Conservation (phyloP, 1,284 basidiomycete genomes). For the Naganishia cerealis region DNA sequence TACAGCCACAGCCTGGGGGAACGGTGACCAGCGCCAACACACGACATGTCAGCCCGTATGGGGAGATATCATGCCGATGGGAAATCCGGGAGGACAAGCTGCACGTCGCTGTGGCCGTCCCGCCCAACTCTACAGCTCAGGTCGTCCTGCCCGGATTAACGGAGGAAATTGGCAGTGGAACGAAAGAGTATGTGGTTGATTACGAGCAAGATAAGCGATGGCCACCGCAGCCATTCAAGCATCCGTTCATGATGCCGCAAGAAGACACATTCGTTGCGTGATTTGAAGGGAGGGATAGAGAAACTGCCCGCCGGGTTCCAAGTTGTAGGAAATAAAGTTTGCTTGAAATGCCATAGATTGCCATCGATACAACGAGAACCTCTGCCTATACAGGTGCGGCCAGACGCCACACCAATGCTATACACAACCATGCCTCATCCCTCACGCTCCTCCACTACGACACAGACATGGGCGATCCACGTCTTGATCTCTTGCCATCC, state of each 20-base stretch:
- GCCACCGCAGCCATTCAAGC: constrained; percentile 36
- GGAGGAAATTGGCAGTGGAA: constrained; percentile 38
- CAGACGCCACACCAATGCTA: too few species aligned
- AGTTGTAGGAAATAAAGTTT: constrained; percentile 1
- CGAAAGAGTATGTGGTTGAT: constrained; percentile 34
- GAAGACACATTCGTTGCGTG: constrained; percentile 13
- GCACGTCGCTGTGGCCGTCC: constrained; percentile 38
- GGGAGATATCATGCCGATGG: constrained; percentile 36
- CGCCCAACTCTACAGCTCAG: constrained; percentile 40
- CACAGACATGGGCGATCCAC: constrained; percentile 23
- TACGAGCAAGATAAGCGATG: constrained; percentile 38
- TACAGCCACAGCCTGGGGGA: constrained; percentile 47
- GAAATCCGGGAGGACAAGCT: constrained; percentile 35
- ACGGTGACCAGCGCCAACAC: constrained; percentile 42
- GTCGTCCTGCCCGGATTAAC: constrained; percentile 38
- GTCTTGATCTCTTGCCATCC: constrained; percentile 20
- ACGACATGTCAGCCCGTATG: constrained; percentile 25
- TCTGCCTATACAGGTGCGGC: neutral
- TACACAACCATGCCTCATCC: neutral
- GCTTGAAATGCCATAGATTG: neutral
- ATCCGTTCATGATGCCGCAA: constrained; percentile 10
- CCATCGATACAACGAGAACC: constrained; percentile 3
- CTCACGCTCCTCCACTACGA: neutral
- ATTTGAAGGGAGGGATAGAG: neutral
- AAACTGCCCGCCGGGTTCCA: neutral